Base-by-base conservation (phyloP, 1,139 yeast genomes). In the Saccharomyces hybrid region DNA sequence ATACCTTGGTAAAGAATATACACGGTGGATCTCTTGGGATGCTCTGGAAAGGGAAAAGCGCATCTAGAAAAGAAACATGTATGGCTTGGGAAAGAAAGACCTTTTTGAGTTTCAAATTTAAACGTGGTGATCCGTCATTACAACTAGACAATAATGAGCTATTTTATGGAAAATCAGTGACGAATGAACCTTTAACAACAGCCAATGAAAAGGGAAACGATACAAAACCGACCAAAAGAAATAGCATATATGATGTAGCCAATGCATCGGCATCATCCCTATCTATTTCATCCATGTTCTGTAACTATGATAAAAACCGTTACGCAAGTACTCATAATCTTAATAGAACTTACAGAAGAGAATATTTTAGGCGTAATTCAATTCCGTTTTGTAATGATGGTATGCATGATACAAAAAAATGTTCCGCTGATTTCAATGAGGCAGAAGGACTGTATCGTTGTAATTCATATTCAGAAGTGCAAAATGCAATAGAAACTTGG, bases 1-100 rank as follows among this genome's bases (percentile, higher is more conserved):
- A 78, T 38, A 71, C 73, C 41, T 64, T 80, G 28, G 71, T 76
- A 7, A 68, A 69, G 48, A 73, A 73, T 57, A 68, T 78, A 19
- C 75, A 73, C 48, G 68, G 71, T 54, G 83, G 83, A 31, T 68
- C 73, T 29, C 67, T 81, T n/a, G 73, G 75, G 26, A 75, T 77
- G 54, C 66, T 81, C 31, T 81, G 83, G 82, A 70, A 70, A 31
- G 79, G 78, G 2, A 73, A 75, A 55, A 82, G 80, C 8, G 60
- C 65, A 27, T 54, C 59, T 14, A 54, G 59, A 32, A 62, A 62
- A 48, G 63, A 64, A n/a, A 53, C n/a, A 59, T 56, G 48, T 59
- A 62, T 31, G 61, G 63, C 48, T 60, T 61, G 41, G 63, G 68
- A 52, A 47, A 55, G 50, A 53, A 59, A 46, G 56, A 58, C 49